Conservation (phyloP, 768 basidiomycete species). For the Tylopilus rubrobrunneus region DNA sequence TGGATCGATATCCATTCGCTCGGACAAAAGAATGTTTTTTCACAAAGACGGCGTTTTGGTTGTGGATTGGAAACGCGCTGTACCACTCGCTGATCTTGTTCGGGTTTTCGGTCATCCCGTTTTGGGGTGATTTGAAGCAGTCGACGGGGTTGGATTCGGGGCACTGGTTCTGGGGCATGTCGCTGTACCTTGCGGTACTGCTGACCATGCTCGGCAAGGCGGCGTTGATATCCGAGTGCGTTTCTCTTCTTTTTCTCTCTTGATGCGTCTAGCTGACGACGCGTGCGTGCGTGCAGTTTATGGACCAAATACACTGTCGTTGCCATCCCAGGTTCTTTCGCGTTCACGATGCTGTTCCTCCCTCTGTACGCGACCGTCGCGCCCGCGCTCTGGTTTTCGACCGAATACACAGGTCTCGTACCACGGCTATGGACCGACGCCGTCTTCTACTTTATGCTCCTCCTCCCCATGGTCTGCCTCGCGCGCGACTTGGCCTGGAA, state of each 20-base stretch:
- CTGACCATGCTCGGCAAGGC: slow-evolving; percentile 94
- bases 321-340: slow-evolving; percentile 95
- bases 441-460: slow-evolving; percentile 85
- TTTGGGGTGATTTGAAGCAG: slow-evolving; percentile 90
- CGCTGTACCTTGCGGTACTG: slow-evolving; percentile 89
- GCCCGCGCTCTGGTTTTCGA: slow-evolving; percentile 83
- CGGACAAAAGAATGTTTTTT: slow-evolving; percentile 96
- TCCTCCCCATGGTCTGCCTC: slow-evolving; percentile 83
- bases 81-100: slow-evolving; percentile 50
- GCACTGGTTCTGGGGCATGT: slow-evolving; percentile 99
- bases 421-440: slow-evolving; percentile 84
- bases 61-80: slow-evolving; percentile 85
- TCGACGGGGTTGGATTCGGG: slow-evolving; percentile 79
- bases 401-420: slow-evolving; percentile 86
- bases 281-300: slow-evolving; percentile 49
- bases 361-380: slow-evolving; percentile 88
- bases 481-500: slow-evolving; percentile 93
- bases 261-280: neutral
- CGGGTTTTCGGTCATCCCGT: slow-evolving; percentile 29
- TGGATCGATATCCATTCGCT: slow-evolving; percentile 93
- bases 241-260: neutral
- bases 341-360: slow-evolving; percentile 94
- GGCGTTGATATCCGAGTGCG: slow-evolving; percentile 94
- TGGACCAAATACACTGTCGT: slow-evolving; percentile 99
- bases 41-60: slow-evolving; percentile 86